Conservation (phyloP, 2,329 filamentous ascomycete genomes). For the Leptodontidium sp. region DNA sequence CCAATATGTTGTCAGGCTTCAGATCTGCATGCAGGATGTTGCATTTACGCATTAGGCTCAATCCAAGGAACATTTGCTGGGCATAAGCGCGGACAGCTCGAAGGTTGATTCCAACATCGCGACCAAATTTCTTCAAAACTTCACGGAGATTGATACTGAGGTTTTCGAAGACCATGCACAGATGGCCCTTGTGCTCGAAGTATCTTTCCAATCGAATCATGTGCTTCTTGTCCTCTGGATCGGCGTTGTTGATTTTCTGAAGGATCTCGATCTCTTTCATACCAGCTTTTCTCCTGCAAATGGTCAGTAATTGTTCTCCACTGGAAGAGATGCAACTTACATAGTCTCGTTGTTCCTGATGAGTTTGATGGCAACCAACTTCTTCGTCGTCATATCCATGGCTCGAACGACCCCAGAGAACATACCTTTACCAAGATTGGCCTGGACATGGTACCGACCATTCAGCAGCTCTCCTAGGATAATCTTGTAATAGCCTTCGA, state of each 20-base stretch:
- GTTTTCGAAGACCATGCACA: conserved; percentile 98
- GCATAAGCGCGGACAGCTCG: conserved; percentile 88
- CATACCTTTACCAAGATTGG: conserved; percentile 90
- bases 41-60: conserved; percentile 88
- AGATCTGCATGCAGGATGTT: conserved; percentile 95
- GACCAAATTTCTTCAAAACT: conserved; percentile 93
- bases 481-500: conserved; percentile 96
- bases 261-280: conserved; percentile 95
- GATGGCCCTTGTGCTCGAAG: conserved; percentile 93
- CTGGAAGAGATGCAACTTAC: conserved; percentile 48
- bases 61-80: conserved; percentile 90
- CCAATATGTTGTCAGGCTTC: conserved; percentile 95
- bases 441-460: conserved; percentile 86
- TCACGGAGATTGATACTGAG: conserved; percentile 92
- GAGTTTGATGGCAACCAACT: conserved; percentile 94
- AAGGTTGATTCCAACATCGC: conserved; percentile 91
- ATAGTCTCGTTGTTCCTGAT: conserved; percentile 96
- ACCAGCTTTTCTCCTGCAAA: conserved; percentile 75
- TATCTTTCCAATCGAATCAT: conserved; percentile 85
- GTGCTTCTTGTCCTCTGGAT: conserved; percentile 90
- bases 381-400: conserved; percentile 75
- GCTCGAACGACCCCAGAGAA: conserved; percentile 96
- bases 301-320: conserved; percentile 38
- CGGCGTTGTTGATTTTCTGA: conserved; percentile 83
- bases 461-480: conserved; percentile 91